Evolutionary conservation across 495 filamentous ascomycete genomes (phyloP).

Genomic region (Aspergillus saccharolyticus): DNA sequence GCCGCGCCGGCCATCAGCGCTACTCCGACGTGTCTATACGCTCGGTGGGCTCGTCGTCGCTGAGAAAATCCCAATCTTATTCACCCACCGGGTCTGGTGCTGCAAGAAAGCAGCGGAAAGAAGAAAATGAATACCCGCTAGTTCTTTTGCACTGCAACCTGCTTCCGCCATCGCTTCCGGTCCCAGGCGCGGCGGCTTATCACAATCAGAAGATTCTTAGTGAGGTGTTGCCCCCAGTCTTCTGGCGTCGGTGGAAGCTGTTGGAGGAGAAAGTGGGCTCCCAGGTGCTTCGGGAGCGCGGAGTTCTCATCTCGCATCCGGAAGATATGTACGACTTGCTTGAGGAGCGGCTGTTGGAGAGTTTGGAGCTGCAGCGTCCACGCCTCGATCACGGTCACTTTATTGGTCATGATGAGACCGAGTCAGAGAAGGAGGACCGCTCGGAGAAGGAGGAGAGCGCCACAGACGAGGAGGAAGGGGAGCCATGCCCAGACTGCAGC

Average conservation of each 20-base stretch:
- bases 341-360: conserved; percentile 87
- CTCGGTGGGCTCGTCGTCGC: conserved; percentile 31
- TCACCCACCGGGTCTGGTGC: conserved; percentile 43
- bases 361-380: conserved; percentile 70
- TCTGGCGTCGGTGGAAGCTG: conserved; percentile 68
- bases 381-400: conserved; percentile 76
- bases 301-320: conserved; percentile 83
- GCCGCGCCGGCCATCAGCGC: conserved; percentile 23
- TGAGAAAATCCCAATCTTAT: conserved; percentile 38
- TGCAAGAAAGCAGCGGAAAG: conserved; percentile 43
- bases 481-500: conserved; percentile 59
- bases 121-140: conserved; percentile 66
- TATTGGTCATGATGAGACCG: conserved; percentile 36
- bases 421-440: conserved; percentile 33
- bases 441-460: conserved; percentile 28
- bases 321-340: conserved; percentile 86
- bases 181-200: conserved; percentile 45
- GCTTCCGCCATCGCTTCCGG: conserved; percentile 66
- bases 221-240: conserved; percentile 49
- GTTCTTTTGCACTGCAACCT: conserved; percentile 85
- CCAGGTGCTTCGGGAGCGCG: conserved; percentile 65
- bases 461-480: conserved; percentile 36
- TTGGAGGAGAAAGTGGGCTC: conserved; percentile 75
- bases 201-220: conserved; percentile 48
- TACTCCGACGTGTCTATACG: conserved; percentile 29